Base-by-base conservation (phyloP, 805 yeast species). In the Pichia nanzhaoensis region DNA sequence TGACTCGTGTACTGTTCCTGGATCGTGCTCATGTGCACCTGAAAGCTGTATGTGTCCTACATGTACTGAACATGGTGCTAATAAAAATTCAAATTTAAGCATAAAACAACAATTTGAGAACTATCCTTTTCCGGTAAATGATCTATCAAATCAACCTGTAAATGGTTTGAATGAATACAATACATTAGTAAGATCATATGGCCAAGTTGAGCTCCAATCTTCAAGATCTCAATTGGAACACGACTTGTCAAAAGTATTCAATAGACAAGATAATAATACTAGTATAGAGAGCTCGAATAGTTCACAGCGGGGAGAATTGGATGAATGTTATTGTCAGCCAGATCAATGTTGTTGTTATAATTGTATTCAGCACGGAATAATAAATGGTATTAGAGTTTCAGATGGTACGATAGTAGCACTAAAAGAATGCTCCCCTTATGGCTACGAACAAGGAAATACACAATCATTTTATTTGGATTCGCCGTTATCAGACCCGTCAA, bases 281-380 rank as follows among this genome's bases (percentile, higher is more conserved):
- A 10, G 28, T 10, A 24, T 24, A 10, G 22, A 18, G 3, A 14
- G 5, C 13, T 19, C 22, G 7, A 22, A 42, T 8, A 43, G 12
- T 1, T 37, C 52, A 5, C 39, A 37, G 3, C 13, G 31, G 10
- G 9, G 32, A 5, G 21, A 35, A 18, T 49, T 41, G 24, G 49
- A 49, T 1, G 65, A 57, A 5, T 65, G 69, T 39, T 50, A 51
- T 22, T 65, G 70, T 48, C 40, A 54, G 4, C 54, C 58, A 4
- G 63, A 61, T 19, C 61, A 59, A 28, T 65, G 70, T 45, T 57
- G 52, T 14, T 65, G 70, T 43, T 61, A 54, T 36, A 58, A 63
- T 39, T 65, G 69, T 55, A 63, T 55, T 13, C 31, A 50, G 8
- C 69, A 65, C 49, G 66, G 66, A 2, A 64, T 64, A 5, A 51